These are phyloP conservation scores for Euphorbia tirucalli DNA, from an alignment of 345 rosid genomes.

Conservation along the genomic window DNA sequence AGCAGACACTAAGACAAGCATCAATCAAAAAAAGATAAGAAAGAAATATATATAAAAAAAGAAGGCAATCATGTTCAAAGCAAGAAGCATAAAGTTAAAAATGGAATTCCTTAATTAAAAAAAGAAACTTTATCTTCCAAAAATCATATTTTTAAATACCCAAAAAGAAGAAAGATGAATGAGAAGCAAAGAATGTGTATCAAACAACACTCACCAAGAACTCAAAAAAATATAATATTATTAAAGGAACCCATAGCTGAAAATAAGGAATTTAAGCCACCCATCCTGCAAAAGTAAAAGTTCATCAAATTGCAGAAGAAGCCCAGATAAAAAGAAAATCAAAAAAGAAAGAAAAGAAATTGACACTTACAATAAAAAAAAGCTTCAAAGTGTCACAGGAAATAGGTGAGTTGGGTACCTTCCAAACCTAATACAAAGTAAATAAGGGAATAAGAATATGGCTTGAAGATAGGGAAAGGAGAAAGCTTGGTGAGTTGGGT, in stretches of 20 bases:
- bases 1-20: background rate
- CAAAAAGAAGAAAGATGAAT: constrained; percentile 7
- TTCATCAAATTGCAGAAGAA: background rate
- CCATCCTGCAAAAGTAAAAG: constrained; percentile 12
- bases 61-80: background rate
- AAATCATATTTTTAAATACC: constrained; percentile 1
- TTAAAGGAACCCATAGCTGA: constrained; percentile 19
- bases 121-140: background rate
- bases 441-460: too few species aligned
- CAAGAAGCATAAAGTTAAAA: background rate
- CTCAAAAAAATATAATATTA: constrained; percentile 18
- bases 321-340: too few species aligned
- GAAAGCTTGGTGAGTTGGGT: too few species aligned
- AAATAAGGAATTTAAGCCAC: constrained; percentile 19
- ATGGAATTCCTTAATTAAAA: background rate
- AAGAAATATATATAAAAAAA: background rate
- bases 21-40: background rate
- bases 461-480: too few species aligned
- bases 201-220: constrained; percentile 34
- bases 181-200: constrained; percentile 22
- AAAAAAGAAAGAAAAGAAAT: too few species aligned
- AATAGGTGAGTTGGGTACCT: too few species aligned
- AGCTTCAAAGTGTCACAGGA: too few species aligned
- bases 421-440: too few species aligned
- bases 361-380: too few species aligned